phyloP scores from a whole-genome alignment of 2,329 filamentous ascomycete genomes.

The Biscogniauxia mediterranea region DNA sequence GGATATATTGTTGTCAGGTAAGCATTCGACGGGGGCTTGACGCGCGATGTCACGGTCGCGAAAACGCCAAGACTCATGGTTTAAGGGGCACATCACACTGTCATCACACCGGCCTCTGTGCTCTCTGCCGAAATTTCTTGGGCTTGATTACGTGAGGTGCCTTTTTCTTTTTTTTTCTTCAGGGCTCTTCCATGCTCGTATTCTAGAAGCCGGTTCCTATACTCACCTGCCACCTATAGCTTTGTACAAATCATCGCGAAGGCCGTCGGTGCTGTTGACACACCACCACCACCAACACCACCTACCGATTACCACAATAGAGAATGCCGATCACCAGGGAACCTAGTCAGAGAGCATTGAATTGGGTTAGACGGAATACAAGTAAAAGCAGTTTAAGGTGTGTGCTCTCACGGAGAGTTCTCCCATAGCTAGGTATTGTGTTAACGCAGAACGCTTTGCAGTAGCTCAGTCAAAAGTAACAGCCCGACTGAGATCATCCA shows the following conservation, averaged over 20 bases:
- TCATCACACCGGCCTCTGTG: neutral
- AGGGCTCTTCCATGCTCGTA: neutral
- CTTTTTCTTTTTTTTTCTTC: neutral
- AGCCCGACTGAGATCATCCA: conserved; percentile 23
- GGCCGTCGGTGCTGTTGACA: neutral
- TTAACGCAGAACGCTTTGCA: neutral
- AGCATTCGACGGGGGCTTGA: neutral
- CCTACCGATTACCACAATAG: neutral
- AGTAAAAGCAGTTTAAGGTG: conserved; percentile 15
- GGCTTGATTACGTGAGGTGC: neutral
- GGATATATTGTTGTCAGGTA: neutral
- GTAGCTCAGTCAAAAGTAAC: conserved; percentile 11
- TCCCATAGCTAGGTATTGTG: conserved; percentile 2
- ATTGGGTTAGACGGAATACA: conserved; percentile 24
- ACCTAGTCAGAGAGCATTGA: conserved; percentile 19
- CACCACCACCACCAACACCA: neutral
- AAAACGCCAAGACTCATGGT: neutral
- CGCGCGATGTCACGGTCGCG: neutral
- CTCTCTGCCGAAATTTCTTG: neutral
- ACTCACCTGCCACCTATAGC: neutral
- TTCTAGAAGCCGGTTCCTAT: neutral
- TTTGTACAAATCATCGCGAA: neutral
- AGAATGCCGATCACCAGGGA: conserved; percentile 20
- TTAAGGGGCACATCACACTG: neutral
- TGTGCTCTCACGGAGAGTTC: neutral